Evolutionary conservation across 139 green algal species (phyloP), one percentile per base, ranked within the genome.

Genomic region (Gonium pectorale): DNA sequence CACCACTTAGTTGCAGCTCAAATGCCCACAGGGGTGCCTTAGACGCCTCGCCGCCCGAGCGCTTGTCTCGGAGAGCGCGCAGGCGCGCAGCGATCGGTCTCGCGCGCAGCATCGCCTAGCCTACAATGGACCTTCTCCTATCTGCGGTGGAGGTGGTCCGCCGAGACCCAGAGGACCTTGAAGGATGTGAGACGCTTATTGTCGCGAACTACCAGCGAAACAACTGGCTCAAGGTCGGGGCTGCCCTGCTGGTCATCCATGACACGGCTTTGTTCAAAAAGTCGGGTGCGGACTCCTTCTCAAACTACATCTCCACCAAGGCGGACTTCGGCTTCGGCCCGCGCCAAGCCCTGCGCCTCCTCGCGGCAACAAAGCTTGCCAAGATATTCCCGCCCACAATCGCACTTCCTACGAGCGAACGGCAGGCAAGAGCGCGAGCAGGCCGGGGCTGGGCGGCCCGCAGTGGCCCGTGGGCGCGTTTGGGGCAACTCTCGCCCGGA

Each of bases 101-200:
- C n/a, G n/a, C n/a, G n/a, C n/a, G n/a, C n/a, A n/a, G n/a, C n/a
- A n/a, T n/a, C n/a, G n/a, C n/a, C 37, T n/a, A 52, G 24, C 29
- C 7, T n/a, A 15, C 9, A 24, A 72, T 85, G 64, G 79, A 85
- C 26, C 2, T 85, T 26, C 54, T 85, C 17, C 46, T 75, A 1
- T 59, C 33, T 17, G 79, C 79, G 5, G 79, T 85, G 15, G 79
- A 85, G 24, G 79, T 78, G 26, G 79, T 85, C 1, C 46, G 64
- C 26, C 40, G 64, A 15, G 79, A 85, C 44, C 79, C 79, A 24
- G 79, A 85, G 44, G 79, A 85, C 79, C 49, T 85, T 1, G 64
- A 78, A 37, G 79, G 79, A 56, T 85, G 79, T 35, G 79, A 85
- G 49, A 68, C 64, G 46, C 79, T 85, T 8, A 85, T 85, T 35